These are phyloP conservation scores for Russula olivacea DNA, from an alignment of 768 basidiomycete genomes.

Conservation along the genomic window DNA sequence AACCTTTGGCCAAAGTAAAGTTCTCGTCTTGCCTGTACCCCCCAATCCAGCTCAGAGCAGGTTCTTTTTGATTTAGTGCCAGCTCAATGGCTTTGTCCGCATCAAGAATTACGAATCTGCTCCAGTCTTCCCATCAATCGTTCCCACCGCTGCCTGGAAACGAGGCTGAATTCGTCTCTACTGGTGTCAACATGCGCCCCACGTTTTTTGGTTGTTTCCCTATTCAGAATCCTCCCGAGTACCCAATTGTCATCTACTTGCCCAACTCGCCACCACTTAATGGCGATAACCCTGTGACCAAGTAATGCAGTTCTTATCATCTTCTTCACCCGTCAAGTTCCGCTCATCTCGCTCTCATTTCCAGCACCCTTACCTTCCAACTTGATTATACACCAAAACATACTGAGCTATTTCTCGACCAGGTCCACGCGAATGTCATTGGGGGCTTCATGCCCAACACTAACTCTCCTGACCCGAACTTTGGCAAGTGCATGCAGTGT, in stretches of 20 bases:
- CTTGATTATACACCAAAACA: slow-evolving; percentile 54
- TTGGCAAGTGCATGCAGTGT: slow-evolving; percentile 64
- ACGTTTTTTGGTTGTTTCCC: slow-evolving; percentile 80
- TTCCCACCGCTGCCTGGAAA: slow-evolving; percentile 60
- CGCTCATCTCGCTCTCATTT: slow-evolving; percentile 2
- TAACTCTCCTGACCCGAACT: slow-evolving; percentile 49
- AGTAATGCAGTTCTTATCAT: slow-evolving; percentile 37
- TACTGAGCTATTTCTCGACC: slow-evolving; percentile 52
- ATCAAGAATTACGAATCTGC: slow-evolving; percentile 40
- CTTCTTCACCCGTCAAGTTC: neutral
- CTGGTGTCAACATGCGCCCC: slow-evolving; percentile 59
- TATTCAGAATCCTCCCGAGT: slow-evolving; percentile 42
- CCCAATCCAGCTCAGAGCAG: neutral
- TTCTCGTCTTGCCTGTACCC: neutral
- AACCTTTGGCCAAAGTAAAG: slow-evolving; percentile 69
- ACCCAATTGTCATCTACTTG: slow-evolving; percentile 66
- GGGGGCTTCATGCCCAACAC: slow-evolving; percentile 58
- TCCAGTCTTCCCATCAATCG: slow-evolving; percentile 47
- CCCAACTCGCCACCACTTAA: slow-evolving; percentile 70
- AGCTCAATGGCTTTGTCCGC: slow-evolving; percentile 43
- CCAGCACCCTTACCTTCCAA: slow-evolving; percentile 52
- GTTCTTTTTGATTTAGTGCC: slow-evolving; percentile 37
- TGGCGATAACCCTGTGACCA: slow-evolving; percentile 56
- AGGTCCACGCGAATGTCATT: slow-evolving; percentile 49
- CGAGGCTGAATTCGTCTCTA: slow-evolving; percentile 45